Evolutionary conservation across 2,329 filamentous ascomycete species (phyloP), one percentile per base, ranked within the genome.

Genomic region (Aureobasidium leucospermi): DNA sequence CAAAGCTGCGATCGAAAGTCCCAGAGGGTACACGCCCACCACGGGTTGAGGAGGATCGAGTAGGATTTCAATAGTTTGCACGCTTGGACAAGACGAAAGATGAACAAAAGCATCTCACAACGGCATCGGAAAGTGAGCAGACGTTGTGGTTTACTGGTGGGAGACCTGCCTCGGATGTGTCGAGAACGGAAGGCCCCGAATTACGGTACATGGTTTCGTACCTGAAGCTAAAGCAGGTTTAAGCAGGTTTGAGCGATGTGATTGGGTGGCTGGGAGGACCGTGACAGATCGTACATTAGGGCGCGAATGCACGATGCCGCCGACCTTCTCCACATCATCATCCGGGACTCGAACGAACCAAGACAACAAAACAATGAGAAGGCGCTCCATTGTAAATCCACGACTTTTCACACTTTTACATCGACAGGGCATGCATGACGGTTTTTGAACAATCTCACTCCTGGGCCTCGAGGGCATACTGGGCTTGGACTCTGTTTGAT

Each of bases 401-500:
- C 51, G 32, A 56, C 19, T 32, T 48, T 19, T 15, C 13, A 2
- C 29, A 10, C 34, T 47, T 31, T 6, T 19, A 58, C 43, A 29
- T 31, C 43, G 28, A 38, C 43, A 34, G 42, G 43, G 43, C 43
- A 58, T 48, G 55, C 55, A 48, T 29, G 55, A 48, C 55, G 55
- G 55, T 11, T 58, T 28, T 13, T 34, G 55, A 32, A 7, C 34
- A 39, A 58, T 58, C 36, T 58, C 43, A 43, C 45, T 32, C 34
- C 55, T 34, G 34, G 39, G 29, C 16, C n/a, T 57, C 46, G 11
- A 41, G 31, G 42, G 19, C 31, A 8, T 32, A 19, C 41, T 58
- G 48, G 55, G 16, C 43, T 58, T 48, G 42, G 55, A 58, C 55
- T 58, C 52, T 57, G 32, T 48, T 58, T 58, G 55, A 58, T 57